Conservation (phyloP, 202 grass and related monocot genomes). For the Eragrostis tef region DNA sequence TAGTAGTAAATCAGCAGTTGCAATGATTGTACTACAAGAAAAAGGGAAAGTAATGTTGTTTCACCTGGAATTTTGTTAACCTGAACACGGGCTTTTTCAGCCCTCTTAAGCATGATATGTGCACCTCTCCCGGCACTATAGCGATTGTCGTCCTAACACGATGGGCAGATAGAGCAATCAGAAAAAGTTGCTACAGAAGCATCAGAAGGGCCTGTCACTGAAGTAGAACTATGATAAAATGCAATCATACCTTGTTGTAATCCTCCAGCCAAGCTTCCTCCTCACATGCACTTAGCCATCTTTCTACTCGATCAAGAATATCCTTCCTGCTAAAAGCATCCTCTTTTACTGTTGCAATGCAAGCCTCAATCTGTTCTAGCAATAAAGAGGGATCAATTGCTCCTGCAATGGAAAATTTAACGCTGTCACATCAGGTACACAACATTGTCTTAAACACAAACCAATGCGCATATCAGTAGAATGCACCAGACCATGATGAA, state of each 20-base stretch:
- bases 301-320: slow-evolving; percentile 74
- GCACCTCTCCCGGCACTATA: slow-evolving; percentile 73
- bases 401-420: slow-evolving; percentile 49
- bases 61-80: slow-evolving; percentile 81
- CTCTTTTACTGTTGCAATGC: slow-evolving; percentile 68
- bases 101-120: slow-evolving; percentile 67
- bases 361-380: slow-evolving; percentile 69
- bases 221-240: slow-evolving; percentile 39
- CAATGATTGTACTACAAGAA: slow-evolving; percentile 14
- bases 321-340: slow-evolving; percentile 73
- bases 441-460: slow-evolving; percentile 25
- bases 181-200: background rate
- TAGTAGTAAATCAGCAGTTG: slow-evolving; percentile 13
- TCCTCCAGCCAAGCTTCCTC: slow-evolving; percentile 81
- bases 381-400: slow-evolving; percentile 63
- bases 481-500: slow-evolving; percentile 11
- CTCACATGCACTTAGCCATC: slow-evolving; percentile 67
- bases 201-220: background rate
- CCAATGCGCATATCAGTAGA: slow-evolving; percentile 12
- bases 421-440: background rate
- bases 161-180: slow-evolving; percentile 19
- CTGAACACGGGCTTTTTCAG: slow-evolving; percentile 72
- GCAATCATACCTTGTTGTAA: slow-evolving; percentile 64
- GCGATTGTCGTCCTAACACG: slow-evolving; percentile 64
- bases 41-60: background rate